Percentiles rank a stretch among this genome's conserved stretches.
Conservation (phyloP, 2,329 filamentous ascomycete species). For the Clathrospora elynae region DNA sequence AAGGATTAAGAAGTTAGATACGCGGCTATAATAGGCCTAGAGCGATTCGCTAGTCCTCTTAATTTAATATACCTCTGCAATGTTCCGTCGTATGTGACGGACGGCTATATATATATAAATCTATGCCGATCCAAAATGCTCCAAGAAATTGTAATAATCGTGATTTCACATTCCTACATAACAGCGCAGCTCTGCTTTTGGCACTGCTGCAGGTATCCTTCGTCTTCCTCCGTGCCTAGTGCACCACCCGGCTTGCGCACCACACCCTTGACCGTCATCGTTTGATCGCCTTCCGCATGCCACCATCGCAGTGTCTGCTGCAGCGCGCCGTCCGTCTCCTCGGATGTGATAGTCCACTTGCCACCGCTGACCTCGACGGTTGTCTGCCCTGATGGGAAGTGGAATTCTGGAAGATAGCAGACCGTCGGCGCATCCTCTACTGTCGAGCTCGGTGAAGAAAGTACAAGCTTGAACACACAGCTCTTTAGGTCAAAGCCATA, state of each 20-base stretch:
- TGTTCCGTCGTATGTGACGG: too few relatives aligned
- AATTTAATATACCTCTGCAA: too few relatives aligned
- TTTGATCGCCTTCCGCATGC: constrained; percentile 86
- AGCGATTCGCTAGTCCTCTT: too few relatives aligned
- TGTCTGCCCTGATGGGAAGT: constrained; percentile 79
- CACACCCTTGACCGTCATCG: constrained; percentile 74
- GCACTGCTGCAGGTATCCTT: constrained; percentile 74
- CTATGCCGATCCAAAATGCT: too few relatives aligned
- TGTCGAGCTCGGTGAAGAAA: constrained; percentile 66
- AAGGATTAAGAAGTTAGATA: too few relatives aligned
- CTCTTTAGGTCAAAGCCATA: constrained; percentile 83
- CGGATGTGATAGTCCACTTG: constrained; percentile 82
- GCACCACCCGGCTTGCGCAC: constrained; percentile 61
- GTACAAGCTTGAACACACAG: constrained; percentile 74
- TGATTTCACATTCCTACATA: constrained; percentile 43
- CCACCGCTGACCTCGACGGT: constrained; percentile 79
- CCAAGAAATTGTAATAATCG: too few relatives aligned
- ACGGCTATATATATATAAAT: too few relatives aligned
- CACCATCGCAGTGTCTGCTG: constrained; percentile 88
- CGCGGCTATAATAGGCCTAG: too few relatives aligned
- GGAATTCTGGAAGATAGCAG: constrained; percentile 86
- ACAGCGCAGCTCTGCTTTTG: constrained; percentile 52
- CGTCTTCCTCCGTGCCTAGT: constrained; percentile 68
- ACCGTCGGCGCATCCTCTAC: constrained; percentile 73
- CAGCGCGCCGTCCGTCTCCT: constrained; percentile 70